Percentiles rank a stretch among this genome's conserved stretches.
Evolutionary conservation across 768 basidiomycete genomes (phyloP).

Genomic region (Agrocybe pediades): DNA sequence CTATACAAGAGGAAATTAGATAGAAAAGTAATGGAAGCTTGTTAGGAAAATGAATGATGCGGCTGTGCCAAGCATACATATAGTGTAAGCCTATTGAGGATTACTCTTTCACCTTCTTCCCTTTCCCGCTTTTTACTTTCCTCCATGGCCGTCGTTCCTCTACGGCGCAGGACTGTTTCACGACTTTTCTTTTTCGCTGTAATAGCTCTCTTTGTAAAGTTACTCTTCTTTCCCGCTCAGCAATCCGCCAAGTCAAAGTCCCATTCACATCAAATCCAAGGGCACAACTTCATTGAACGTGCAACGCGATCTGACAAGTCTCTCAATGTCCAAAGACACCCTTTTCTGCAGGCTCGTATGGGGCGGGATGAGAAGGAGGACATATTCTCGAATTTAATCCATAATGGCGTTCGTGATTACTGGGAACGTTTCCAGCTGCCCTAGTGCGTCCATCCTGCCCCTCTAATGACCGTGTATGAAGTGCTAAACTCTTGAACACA

Average conservation of each 20-base stretch:
- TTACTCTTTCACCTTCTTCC: not conserved
- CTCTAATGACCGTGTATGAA: not conserved
- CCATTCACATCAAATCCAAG: conserved; percentile 42
- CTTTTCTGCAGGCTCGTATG: conserved; percentile 85
- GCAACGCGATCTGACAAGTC: conserved; percentile 67
- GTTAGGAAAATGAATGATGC: not conserved
- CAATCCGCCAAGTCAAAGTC: conserved; percentile 24
- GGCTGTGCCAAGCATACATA: conserved; percentile 10
- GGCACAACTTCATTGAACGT: conserved; percentile 56
- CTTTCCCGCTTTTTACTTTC: not conserved
- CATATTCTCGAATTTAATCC: conserved; percentile 73
- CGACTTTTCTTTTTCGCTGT: conserved; percentile 37
- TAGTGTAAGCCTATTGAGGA: conserved; percentile 3
- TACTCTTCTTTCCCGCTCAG: conserved; percentile 38
- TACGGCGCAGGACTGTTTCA: conserved; percentile 53
- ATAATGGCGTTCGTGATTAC: conserved; percentile 80
- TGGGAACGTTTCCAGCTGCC: conserved; percentile 94
- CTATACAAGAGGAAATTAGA: not conserved
- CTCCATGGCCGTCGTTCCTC: conserved; percentile 40
- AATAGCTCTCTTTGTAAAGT: conserved; percentile 36
- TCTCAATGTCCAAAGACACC: conserved; percentile 86
- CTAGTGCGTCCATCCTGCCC: conserved; percentile 58
- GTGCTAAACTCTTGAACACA: not conserved
- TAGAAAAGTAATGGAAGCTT: not conserved
- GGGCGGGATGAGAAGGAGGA: conserved; percentile 86